Conservation (phyloP, 768 basidiomycete genomes). For the Phaffia tasmanica region DNA sequence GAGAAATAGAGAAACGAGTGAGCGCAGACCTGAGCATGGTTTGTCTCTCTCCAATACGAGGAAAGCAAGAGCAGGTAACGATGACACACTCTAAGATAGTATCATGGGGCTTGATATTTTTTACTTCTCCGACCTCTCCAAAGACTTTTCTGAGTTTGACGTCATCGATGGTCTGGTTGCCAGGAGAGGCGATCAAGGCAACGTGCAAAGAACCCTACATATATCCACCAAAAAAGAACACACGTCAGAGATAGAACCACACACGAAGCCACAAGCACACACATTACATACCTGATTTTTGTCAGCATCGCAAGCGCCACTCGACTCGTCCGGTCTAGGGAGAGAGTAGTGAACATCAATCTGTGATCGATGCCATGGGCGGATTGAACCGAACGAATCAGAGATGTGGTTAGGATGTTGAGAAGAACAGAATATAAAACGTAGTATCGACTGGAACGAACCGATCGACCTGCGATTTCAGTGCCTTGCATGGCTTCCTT, state of each 20-base stretch:
- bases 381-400: not conserved
- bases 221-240: not conserved
- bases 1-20: constrained; percentile 19
- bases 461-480: constrained; percentile 75
- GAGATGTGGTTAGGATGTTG: not conserved
- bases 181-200: constrained; percentile 58
- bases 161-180: constrained; percentile 63
- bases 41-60: constrained; percentile 39
- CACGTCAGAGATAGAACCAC: not conserved
- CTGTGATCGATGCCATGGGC: constrained; percentile 40
- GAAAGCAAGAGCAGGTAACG: constrained; percentile 42
- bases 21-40: not conserved
- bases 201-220: constrained; percentile 68
- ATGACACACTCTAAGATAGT: constrained; percentile 43
- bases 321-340: constrained; percentile 70
- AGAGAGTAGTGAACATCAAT: constrained; percentile 98
- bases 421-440: not conserved
- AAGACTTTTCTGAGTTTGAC: constrained; percentile 76
- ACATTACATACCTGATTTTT: constrained; percentile 63
- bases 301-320: constrained; percentile 52
- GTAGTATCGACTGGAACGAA: constrained; percentile 42
- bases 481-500: constrained; percentile 81
- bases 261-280: not conserved
- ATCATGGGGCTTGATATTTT: constrained; percentile 50
- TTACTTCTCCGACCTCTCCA: constrained; percentile 82